Evolutionary conservation across 31 red algal species (phyloP).

Genomic region (Asparagopsis taxiformis): DNA sequence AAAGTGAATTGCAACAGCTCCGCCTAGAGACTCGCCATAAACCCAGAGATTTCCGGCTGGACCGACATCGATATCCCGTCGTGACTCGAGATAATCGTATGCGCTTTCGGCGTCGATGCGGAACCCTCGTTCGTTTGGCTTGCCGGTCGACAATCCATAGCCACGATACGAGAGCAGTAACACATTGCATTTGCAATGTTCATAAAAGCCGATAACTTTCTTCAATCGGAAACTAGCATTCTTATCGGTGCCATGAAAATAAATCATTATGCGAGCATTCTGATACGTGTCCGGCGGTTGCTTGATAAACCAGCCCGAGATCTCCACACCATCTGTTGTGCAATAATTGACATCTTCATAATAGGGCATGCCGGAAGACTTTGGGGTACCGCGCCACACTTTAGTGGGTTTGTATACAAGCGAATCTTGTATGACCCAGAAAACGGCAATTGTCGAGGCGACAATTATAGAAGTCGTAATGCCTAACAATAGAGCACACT

Average conservation of each 20-base stretch:
- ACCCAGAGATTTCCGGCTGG: conserved; percentile 68
- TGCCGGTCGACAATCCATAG: conserved; percentile 75
- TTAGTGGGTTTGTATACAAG: conserved; percentile 92
- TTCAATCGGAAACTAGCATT: conserved; percentile 86
- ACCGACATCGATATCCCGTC: conserved; percentile 61
- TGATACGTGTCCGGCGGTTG: conserved; percentile 50
- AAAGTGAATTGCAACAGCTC: conserved; percentile 89
- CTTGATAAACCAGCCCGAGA: conserved; percentile 95
- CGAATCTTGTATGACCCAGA: conserved; percentile 86
- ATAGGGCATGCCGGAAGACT: conserved; percentile 63
- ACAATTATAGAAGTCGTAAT: conserved; percentile 17
- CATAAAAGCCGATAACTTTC: conserved; percentile 77
- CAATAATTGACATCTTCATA: conserved; percentile 91
- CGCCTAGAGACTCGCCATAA: conserved; percentile 91
- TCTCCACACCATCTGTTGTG: conserved; percentile 84
- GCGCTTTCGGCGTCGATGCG: conserved; percentile 84
- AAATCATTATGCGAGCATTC: conserved; percentile 75
- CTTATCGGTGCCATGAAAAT: conserved; percentile 97
- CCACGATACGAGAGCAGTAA: conserved; percentile 88
- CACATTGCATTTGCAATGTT: conserved; percentile 78
- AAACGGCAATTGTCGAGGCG: conserved; percentile 54
- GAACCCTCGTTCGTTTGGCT: conserved; percentile 85
- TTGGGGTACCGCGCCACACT: conserved; percentile 73
- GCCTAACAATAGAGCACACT: conserved; percentile 4
- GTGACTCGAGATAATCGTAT: conserved; percentile 70